A percentile compares a stretch with the other conserved stretches of the same genome.
These are phyloP conservation scores for Calamus simplicifolius DNA, from an alignment of 176 grass and related monocot species.

Conservation along the genomic window DNA sequence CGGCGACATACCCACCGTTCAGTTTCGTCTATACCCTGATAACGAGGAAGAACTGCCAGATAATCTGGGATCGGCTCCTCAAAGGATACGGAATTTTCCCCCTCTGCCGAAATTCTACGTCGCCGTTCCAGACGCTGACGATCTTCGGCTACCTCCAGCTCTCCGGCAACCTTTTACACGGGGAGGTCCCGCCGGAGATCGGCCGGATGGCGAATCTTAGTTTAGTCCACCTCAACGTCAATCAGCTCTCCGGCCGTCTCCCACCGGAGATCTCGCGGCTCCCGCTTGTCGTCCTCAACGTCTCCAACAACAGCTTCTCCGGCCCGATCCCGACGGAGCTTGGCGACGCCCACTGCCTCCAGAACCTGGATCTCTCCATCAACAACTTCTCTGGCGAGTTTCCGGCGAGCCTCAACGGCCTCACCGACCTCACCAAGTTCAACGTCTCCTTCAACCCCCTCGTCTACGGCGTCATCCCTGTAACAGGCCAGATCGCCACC, in stretches of 20 bases:
- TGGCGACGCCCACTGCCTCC: constrained; percentile 47
- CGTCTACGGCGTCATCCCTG: constrained; percentile 40
- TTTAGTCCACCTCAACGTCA: constrained; percentile 61
- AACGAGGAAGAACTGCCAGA: constrained; percentile 57
- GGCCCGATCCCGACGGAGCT: constrained; percentile 56
- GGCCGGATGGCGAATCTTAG: constrained; percentile 52
- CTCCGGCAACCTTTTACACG: constrained; percentile 55
- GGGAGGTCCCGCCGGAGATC: constrained; percentile 41
- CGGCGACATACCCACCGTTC: constrained; percentile 81
- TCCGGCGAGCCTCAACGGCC: constrained; percentile 41
- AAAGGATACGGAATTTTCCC: constrained; percentile 76
- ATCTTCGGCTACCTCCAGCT: constrained; percentile 75
- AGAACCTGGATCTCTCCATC: constrained; percentile 51
- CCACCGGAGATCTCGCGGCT: constrained; percentile 37
- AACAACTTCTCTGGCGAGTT: constrained; percentile 88
- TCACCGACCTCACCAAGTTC: constrained; percentile 52
- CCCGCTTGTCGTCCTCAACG: constrained; percentile 68
- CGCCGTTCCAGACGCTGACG: constrained; percentile 33
- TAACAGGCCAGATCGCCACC: constrained; percentile 34
- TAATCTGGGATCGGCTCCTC: constrained; percentile 51
- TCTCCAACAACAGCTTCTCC: constrained; percentile 53
- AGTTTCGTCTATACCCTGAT: constrained; percentile 68
- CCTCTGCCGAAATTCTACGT: constrained; percentile 47
- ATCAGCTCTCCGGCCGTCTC: constrained; percentile 39
- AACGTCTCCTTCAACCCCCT: constrained; percentile 77